A percentile compares a stretch with the other conserved stretches of the same genome.
These are phyloP conservation scores for Candida dajiaensis DNA, from an alignment of 805 yeast genomes.

Conservation along the genomic window DNA sequence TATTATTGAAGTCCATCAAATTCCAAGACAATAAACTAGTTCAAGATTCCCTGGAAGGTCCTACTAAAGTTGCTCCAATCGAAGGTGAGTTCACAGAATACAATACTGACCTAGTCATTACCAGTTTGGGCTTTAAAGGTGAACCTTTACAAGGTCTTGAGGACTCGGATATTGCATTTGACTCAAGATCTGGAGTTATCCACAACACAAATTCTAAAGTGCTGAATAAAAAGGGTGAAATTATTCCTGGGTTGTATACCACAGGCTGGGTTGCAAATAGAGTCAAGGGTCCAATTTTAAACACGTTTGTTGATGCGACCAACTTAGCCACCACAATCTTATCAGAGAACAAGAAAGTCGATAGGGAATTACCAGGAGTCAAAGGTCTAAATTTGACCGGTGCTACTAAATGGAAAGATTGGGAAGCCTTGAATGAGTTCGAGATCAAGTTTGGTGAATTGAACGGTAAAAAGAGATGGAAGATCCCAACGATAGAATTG, in stretches of 20 bases:
- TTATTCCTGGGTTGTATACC: slow-evolving; percentile 54
- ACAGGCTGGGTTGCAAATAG: slow-evolving; percentile 91
- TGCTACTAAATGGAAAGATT: slow-evolving; percentile 56
- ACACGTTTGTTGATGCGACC: slow-evolving; percentile 82
- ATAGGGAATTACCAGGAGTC: slow-evolving; percentile 26
- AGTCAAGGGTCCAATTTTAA: slow-evolving; percentile 84
- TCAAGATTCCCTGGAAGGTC: slow-evolving; percentile 27
- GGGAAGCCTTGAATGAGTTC: slow-evolving; percentile 50
- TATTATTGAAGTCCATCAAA: slow-evolving; percentile 37
- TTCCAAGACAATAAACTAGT: slow-evolving; percentile 43
- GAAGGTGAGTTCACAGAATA: slow-evolving; percentile 22
- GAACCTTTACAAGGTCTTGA: slow-evolving; percentile 48
- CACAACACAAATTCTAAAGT: slow-evolving; percentile 42
- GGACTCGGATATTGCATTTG: slow-evolving; percentile 44
- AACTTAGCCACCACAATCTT: slow-evolving; percentile 63
- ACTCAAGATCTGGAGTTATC: slow-evolving; percentile 36
- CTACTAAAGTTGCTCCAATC: slow-evolving; percentile 23
- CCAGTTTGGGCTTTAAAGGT: slow-evolving; percentile 82
- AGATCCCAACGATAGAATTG: slow-evolving; percentile 40
- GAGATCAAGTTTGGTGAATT: slow-evolving; percentile 47
- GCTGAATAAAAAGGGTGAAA: slow-evolving; percentile 18
- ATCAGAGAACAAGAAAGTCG: slow-evolving; percentile 40
- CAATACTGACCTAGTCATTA: slow-evolving; percentile 60
- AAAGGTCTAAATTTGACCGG: slow-evolving; percentile 21
- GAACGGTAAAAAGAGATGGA: slow-evolving; percentile 50